These are phyloP conservation scores for Parachaetomium inaequale DNA, from an alignment of 495 filamentous ascomycete species.

Conservation along the genomic window DNA sequence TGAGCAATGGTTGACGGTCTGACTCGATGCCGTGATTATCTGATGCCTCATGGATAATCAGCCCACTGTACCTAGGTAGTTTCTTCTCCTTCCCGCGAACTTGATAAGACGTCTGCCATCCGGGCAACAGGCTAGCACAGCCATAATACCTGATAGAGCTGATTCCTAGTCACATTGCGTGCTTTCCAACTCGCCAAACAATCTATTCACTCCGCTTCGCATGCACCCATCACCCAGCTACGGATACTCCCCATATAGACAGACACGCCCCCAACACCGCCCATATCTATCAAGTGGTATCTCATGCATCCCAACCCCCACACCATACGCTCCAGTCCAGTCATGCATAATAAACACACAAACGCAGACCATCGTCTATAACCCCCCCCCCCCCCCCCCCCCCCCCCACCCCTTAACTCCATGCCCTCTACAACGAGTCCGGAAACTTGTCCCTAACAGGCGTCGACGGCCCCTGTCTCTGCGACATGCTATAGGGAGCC, in stretches of 20 bases:
- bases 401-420: too few relatives aligned
- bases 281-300: constrained; percentile 11
- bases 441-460: constrained; percentile 45
- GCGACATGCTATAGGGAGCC: constrained; percentile 66
- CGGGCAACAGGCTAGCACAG: neutral
- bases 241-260: neutral
- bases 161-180: neutral
- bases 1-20: neutral
- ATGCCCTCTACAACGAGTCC: constrained; percentile 16
- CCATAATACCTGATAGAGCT: neutral
- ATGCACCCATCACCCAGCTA: neutral
- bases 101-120: too few relatives aligned
- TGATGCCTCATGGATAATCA: too few relatives aligned
- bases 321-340: neutral
- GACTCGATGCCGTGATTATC: too few relatives aligned
- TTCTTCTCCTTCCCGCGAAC: too few relatives aligned
- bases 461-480: constrained; percentile 52
- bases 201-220: neutral
- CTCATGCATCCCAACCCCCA: neutral
- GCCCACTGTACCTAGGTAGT: too few relatives aligned
- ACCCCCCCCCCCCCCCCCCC: neutral
- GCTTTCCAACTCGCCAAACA: neutral
- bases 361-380: neutral
- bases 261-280: neutral
- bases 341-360: neutral